Evolutionary conservation across 164 flowering plant genomes (phyloP), one percentile per base, ranked within the genome.

Genomic region (Tinospora cordifolia): DNA sequence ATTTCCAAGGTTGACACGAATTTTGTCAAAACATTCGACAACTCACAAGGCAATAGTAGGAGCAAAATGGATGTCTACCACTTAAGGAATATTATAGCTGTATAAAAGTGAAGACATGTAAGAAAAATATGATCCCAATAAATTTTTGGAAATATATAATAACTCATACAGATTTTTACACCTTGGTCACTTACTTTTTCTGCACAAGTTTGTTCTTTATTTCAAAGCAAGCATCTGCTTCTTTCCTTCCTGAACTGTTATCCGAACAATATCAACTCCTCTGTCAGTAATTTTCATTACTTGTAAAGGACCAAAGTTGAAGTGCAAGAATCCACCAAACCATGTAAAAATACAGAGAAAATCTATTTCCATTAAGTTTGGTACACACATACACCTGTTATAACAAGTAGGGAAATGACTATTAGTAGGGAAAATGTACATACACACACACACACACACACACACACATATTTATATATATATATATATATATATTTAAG

Each of bases 61-160:
- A 39, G 98, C 97, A 86, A 93, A 93, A 78, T 93, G 98, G 76
- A 93, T 93, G 83, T 93, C 98, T 60, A 96, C 98, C 72, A 93
- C 98, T 72, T 91, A 81, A 70, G 98, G 98, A 80, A 93, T 90
- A 74, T 87, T 86, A 76, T 93, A 91, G 74, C 98, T 93, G 97
- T 85, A 84, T 7, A 63, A 70, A 79, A 6, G 62, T 25, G 25
- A 25, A 73, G 8, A 59, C 41, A 24, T 19, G 60, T 54, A 11
- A 54, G 14, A 44, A 54, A 17, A 54, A 54, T 54, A 17, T 19
- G 7, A 54, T 54, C 21, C 19, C 22, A 54, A 21, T 8, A 51
- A 54, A 15, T 54, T n/a, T 21, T 54, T 21, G 11, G n/a, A n/a
- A 0, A 54, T 54, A 54, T 54, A 54, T 13, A 66, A 54, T 6